Evolutionary conservation across 495 filamentous ascomycete species (phyloP), one percentile per base, ranked within the genome.

Genomic region (Annulohypoxylon bovei): DNA sequence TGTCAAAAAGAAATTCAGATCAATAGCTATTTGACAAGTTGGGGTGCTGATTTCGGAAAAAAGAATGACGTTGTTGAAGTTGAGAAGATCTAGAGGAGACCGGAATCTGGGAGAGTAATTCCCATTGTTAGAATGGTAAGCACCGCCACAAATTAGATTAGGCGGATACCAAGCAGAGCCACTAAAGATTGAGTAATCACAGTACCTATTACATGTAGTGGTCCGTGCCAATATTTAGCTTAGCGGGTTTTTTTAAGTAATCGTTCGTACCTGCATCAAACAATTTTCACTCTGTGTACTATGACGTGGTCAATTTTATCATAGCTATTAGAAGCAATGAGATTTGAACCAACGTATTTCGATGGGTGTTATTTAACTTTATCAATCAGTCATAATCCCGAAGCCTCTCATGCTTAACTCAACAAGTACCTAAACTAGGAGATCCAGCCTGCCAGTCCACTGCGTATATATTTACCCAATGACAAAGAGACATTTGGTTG

Each of bases 1-100:
- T 35, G 40, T 39, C 40, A 16, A 49, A 23, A 44, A n/a, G 11
- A 18, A 18, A 6, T 42, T 14, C n/a, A 23, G 40, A 14, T 65
- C 32, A 49, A 56, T 49, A 56, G 12, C 9, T 37, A 25, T 25
- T 55, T 16, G 37, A 6, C 30, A n/a, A 65, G 22, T 37, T 22
- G 46, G 46, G 46, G 52, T 44, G 53, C 46, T 58, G 63, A 63
- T 58, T 37, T 67, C 28, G 9, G 20, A 40, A 62, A 56, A 71
- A 67, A 67, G 68, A 71, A 71, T 71, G 68, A 71, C 68, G 68
- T 71, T 71, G 68, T 59, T 67, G 53, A 46, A 64, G 63, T 23
- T 67, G 53, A 71, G 56, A 66, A 33, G 52, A 67, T 66, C 63
- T 71, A 64, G 68, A 71, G 68, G 53, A 59, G 50, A 59, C 58